phyloP scores from a whole-genome alignment of 2,329 filamentous ascomycete genomes.

The Nigrospora osmanthi region DNA sequence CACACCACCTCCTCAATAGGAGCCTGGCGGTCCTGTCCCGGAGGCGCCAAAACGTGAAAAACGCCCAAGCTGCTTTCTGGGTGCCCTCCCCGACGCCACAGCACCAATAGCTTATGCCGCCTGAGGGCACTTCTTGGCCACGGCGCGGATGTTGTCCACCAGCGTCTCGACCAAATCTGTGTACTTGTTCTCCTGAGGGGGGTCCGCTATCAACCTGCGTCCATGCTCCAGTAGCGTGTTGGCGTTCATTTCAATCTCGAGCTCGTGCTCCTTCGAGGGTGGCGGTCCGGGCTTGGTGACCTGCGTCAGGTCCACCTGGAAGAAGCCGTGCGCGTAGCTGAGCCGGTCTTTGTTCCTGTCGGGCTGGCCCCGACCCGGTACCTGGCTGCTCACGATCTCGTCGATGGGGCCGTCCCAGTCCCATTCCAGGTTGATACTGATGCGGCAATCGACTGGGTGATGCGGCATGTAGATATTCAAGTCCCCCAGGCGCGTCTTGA shows the following conservation, averaged over 20 bases:
- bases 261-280: slow-evolving; percentile 63
- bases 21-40: no score
- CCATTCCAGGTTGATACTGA: slow-evolving; percentile 94
- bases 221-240: slow-evolving; percentile 59
- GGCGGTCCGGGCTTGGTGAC: slow-evolving; percentile 50
- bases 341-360: slow-evolving; percentile 83
- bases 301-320: slow-evolving; percentile 89
- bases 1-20: no score
- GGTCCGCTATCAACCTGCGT: slow-evolving; percentile 39
- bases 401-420: slow-evolving; percentile 64
- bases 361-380: slow-evolving; percentile 31
- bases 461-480: slow-evolving; percentile 78
- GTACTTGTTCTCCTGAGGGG: slow-evolving; percentile 46
- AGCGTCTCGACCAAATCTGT: slow-evolving; percentile 64
- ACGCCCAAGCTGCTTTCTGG: no score
- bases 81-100: no score
- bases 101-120: no score
- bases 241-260: slow-evolving; percentile 71
- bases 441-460: slow-evolving; percentile 77
- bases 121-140: slow-evolving; percentile 30
- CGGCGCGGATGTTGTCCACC: slow-evolving; percentile 62
- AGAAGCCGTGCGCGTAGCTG: slow-evolving; percentile 81
- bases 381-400: slow-evolving; percentile 37
- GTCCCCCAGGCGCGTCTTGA: slow-evolving; percentile 84
- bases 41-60: no score